Base-by-base conservation (phyloP, 2,329 filamentous ascomycete species). In the Penicillium brasilianum region DNA sequence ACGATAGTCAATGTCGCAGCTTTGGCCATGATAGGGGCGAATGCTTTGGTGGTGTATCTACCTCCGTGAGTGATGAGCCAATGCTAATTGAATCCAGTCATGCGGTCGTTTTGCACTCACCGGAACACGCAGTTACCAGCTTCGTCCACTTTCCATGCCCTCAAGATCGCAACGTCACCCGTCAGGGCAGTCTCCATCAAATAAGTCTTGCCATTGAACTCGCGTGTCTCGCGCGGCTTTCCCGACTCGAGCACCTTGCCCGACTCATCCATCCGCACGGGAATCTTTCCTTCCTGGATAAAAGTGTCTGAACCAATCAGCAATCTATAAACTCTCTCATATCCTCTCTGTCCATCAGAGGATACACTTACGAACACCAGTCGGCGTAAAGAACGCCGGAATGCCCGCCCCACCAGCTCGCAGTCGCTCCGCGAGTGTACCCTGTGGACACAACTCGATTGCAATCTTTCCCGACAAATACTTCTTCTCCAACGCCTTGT, bases 241-340 rank as follows among this genome's bases (percentile, higher is more conserved):
- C 89, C 89, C 65, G 83, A 84, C 75, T 91, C 85, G 1, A 90
- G 78, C 88, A 97, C 77, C 83, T 96, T 73, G 88, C 93, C 66
- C 87, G 96, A 79, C 82, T 93, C 71, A 92, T 97, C 79, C 87
- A 94, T 78, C 78, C 94, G 77, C 91, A 96, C 76, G 85, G 92
- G 77, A 10, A 79, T 78, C 49, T 76, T 71, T 16, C 77, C 77
- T n/a, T 76, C 72, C 46, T 78, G 74, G 8, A 78, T 72, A 34
- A 73, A 71, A 0, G 76, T 78, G 48, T 74, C 75, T 76, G 50
- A 5, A 1, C 3, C 13, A 16, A 18, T 62, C 49, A 63, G 55
- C n/a, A 56, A 9, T 16, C 5, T 0, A 32, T 16, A 41, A 16
- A 13, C 10, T 11, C 39, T 43, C 37, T 6, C 16, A 0, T 6